phyloP scores from a whole-genome alignment of 2,329 filamentous ascomycete genomes.

The Hypoxylon sp. region DNA sequence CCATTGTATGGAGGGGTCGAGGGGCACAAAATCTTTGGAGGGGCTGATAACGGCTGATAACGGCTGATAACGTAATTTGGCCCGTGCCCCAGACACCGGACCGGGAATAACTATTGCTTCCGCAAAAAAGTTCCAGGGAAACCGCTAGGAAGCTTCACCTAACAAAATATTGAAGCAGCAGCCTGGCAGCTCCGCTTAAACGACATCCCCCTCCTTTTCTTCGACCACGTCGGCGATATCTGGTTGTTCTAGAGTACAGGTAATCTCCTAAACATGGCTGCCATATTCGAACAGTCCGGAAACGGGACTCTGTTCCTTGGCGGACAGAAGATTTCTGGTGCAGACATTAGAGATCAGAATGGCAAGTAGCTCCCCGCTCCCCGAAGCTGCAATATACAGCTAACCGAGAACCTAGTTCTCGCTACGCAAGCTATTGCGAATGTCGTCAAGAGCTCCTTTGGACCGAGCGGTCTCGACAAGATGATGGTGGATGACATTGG shows the following conservation, averaged over 20 bases:
- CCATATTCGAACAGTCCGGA: constrained; percentile 94
- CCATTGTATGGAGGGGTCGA: constrained; percentile 29
- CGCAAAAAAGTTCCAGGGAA: constrained; percentile 53
- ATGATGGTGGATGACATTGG: constrained; percentile 99
- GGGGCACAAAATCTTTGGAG: constrained; percentile 22
- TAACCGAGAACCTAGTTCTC: constrained; percentile 72
- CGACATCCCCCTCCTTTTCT: constrained; percentile 23
- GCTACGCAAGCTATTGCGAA: constrained; percentile 98
- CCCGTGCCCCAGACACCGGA: constrained; percentile 33
- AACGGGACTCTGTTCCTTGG: constrained; percentile 98
- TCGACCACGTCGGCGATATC: constrained; percentile 8
- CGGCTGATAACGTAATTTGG: constrained; percentile 32
- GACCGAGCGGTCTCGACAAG: constrained; percentile 96
- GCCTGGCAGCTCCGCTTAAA: constrained; percentile 40
- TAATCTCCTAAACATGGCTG: constrained; percentile 75
- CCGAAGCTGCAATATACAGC: constrained; percentile 14
- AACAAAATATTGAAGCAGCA: constrained; percentile 48
- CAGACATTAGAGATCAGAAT: constrained; percentile 98
- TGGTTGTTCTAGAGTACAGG: constrained; percentile 9
- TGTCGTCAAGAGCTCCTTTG: constrained; percentile 99
- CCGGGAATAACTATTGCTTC: constrained; percentile 49
- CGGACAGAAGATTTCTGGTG: constrained; percentile 95
- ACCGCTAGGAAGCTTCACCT: constrained; percentile 35
- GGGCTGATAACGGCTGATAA: constrained; percentile 40
- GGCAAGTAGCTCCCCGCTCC: constrained; percentile 66